Conservation (phyloP, 2,329 filamentous ascomycete genomes). For the Fusarium nelsonii region DNA sequence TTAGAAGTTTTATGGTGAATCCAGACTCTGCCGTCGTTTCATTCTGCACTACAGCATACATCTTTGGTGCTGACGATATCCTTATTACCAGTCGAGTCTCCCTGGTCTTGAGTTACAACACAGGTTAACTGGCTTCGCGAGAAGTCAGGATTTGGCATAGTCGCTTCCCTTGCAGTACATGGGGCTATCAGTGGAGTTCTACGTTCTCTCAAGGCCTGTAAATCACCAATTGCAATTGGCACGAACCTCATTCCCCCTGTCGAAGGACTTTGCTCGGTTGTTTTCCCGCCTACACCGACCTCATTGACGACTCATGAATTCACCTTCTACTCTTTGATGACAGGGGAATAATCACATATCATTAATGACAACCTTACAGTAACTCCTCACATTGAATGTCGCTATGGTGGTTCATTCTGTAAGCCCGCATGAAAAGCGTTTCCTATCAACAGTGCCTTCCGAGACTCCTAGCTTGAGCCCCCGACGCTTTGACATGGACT, state of each 20-base stretch:
- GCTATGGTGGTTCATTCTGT: neutral
- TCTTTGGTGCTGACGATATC: neutral
- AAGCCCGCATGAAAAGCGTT: neutral
- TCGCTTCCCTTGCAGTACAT: too few species aligned
- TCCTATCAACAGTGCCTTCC: neutral
- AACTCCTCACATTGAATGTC: neutral
- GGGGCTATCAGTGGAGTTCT: neutral
- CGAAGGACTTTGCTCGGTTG: neutral
- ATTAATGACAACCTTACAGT: neutral
- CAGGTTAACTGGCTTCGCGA: neutral
- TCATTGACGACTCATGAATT: neutral
- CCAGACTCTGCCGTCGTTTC: neutral
- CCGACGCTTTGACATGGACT: too few species aligned
- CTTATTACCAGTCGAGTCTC: neutral
- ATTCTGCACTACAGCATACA: neutral
- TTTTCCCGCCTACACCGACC: constrained; percentile 5
- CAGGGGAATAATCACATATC: constrained; percentile 5
- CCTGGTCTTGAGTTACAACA: too few species aligned
- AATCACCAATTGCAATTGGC: too few species aligned
- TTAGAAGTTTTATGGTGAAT: neutral
- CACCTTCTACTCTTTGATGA: neutral
- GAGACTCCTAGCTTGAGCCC: neutral
- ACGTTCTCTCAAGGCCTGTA: neutral
- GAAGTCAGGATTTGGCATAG: neutral
- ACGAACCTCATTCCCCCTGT: neutral